Base-by-base conservation (phyloP, 352 stramenopile genomes). In the Pythium insidiosum region DNA sequence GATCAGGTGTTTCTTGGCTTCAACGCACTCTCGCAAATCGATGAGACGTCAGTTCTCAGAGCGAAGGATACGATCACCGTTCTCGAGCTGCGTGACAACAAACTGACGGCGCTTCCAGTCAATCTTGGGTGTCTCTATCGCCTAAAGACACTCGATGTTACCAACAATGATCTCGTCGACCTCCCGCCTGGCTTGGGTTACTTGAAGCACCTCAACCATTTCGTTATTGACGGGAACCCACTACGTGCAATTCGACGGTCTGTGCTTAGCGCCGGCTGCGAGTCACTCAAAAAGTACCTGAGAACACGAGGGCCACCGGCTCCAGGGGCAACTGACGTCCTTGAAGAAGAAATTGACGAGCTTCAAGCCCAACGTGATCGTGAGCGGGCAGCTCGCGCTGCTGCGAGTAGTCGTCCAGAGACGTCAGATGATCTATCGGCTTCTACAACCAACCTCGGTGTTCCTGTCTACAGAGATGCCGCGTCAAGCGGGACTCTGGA, bases 231-330 rank as follows among this genome's bases (percentile, higher is more conserved):
- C 37, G 79, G 79, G 0, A 92, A 92, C 31, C 73, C 79, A 9
- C 54, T 91, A 30, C 72, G 79, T 44, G 45, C 76, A 12, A 91
- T 91, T 39, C 76, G 76, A 16, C 71, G 76, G 10, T 66, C 67
- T 2, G 61, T 87, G 2, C 40, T 88, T 28, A 84, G 67, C 12
- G 43, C 64, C n/a, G 79, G 79, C 4, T 88, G 70, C 4, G 71
- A 90, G 39, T 44, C 75, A 2, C 55, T 92, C n/a, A 92, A 92
- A 36, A 92, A 90, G 35, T 87, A 90, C 43, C 39, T 92, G 24
- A 73, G 77, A 13, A 90, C 77, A 3, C 70, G 80, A 6, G 80
- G 77, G 10, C 35, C 53, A 16, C 79, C 79, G 21, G 73, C 73
- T 2, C 47, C 49, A 22, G 74, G 72, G 0, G 69, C 74, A 1